Conservation (phyloP, 306 rosid genomes). For the Abrus precatorius region DNA sequence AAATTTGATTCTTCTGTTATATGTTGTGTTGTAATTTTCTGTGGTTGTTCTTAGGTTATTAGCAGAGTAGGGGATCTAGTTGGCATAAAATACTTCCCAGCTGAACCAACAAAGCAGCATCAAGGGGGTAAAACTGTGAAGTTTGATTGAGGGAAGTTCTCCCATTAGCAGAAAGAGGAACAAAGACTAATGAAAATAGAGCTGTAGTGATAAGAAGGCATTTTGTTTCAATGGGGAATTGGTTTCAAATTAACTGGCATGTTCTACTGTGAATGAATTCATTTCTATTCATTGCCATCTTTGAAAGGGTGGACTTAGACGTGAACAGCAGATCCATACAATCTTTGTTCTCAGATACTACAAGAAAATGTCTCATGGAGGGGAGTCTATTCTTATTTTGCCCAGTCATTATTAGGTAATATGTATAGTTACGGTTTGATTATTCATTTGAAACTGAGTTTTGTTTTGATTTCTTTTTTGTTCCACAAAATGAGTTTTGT, state of each 20-base stretch:
- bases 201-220: constrained; percentile 4
- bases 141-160: constrained; percentile 41
- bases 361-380: constrained; percentile 33
- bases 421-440: constrained; percentile 49
- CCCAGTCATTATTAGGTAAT: constrained; percentile 29
- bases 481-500: neutral
- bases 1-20: neutral
- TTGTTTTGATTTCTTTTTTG: too few relatives aligned
- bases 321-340: constrained; percentile 40
- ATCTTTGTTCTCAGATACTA: constrained; percentile 17
- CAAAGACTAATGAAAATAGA: constrained; percentile 25
- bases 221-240: constrained; percentile 25
- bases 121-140: constrained; percentile 44
- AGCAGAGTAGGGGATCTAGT: constrained; percentile 82
- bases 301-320: constrained; percentile 34
- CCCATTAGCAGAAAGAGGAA: constrained; percentile 19
- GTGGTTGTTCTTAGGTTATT: constrained; percentile 65
- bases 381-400: constrained; percentile 25
- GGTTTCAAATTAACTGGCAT: constrained; percentile 37
- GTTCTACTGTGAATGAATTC: constrained; percentile 30
- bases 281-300: constrained; percentile 44
- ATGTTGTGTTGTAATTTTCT: constrained; percentile 1
- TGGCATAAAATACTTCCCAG: constrained; percentile 91
- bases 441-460: constrained; percentile 31
- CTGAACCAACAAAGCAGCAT: constrained; percentile 70